phyloP scores from a whole-genome alignment of 2,329 filamentous ascomycete species.

The Sarocladium brachiariae region DNA sequence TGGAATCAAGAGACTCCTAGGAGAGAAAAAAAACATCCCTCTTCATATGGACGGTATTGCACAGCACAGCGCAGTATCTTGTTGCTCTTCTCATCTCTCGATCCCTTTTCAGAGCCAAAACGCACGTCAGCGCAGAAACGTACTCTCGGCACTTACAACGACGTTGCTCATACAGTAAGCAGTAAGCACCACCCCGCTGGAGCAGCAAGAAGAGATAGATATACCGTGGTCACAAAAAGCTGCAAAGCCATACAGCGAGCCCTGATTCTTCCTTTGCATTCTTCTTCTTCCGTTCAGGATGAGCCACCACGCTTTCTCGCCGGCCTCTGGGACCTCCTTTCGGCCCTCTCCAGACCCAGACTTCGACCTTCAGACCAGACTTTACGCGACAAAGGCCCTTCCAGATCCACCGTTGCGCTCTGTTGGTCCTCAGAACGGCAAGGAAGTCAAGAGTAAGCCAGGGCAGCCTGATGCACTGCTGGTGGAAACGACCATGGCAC shows the following conservation, averaged over 20 bases:
- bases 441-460: constrained; percentile 2
- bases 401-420: constrained; percentile 11
- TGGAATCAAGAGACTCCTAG: too few relatives aligned
- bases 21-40: too few relatives aligned
- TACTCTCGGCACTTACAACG: too few relatives aligned
- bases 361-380: not conserved
- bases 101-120: too few relatives aligned
- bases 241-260: not conserved
- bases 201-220: too few relatives aligned
- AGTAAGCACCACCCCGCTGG: not conserved
- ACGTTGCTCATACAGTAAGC: too few relatives aligned
- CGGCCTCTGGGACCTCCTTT: not conserved
- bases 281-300: not conserved
- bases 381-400: constrained; percentile 16
- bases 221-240: too few relatives aligned
- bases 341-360: not conserved
- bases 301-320: not conserved
- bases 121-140: too few relatives aligned
- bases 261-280: not conserved
- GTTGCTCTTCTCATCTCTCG: too few relatives aligned
- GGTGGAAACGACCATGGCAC: not conserved
- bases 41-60: too few relatives aligned
- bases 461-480: not conserved
- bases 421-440: not conserved
- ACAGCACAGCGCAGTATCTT: too few relatives aligned